Base-by-base conservation (phyloP, 1,284 basidiomycete species). In the Leccinum angustisporum region DNA sequence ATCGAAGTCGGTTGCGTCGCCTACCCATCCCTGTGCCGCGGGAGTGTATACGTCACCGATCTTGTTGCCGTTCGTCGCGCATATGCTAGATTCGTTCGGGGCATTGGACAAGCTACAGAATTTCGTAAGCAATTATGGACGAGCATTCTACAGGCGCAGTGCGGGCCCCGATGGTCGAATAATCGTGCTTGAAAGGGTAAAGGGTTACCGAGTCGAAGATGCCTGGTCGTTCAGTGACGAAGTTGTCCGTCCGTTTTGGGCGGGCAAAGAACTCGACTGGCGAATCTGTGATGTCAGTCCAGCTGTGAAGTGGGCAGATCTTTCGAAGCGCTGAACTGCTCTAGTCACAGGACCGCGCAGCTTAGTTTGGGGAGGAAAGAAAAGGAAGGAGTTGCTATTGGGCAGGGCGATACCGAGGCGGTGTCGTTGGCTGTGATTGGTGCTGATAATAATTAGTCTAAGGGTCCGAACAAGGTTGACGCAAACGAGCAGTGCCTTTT, bases 1-100 rank as follows among this genome's bases (percentile, higher is more conserved):
- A n/a, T 82, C 82, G 62, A 99, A 99, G 77, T 85, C 92, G 14
- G 88, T 85, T 7, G 86, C 88, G 61, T 82, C 87, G 3, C 88
- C 92, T 4, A 76, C 78, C n/a, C 83, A 86, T 43, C 81, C 87
- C 6, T 98, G 95, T 75, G 95, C 96, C 0, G 96, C 96, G 2
- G 95, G 96, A 0, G 87, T 98, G 61, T 98, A 97, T 76, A 97
- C 95, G 0, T 93, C 91, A 1, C 90, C 93, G 1, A 88, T 95
- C 69, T 81, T 97, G 16, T 81, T 98, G n/a, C 94, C 95, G 2
- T 82, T 97, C 14, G 86, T 92, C 2, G 93, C 92, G 1, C 86
- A 94, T 64, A 78, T 96, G 31, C 81, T 97, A 54, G 95, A 97
- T 69, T 87, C 89, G 18, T 95, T 96, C 66, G 90, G 85, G 25